phyloP scores from a whole-genome alignment of 352 stramenopile genomes.

The Phytopythium ostracodes region DNA sequence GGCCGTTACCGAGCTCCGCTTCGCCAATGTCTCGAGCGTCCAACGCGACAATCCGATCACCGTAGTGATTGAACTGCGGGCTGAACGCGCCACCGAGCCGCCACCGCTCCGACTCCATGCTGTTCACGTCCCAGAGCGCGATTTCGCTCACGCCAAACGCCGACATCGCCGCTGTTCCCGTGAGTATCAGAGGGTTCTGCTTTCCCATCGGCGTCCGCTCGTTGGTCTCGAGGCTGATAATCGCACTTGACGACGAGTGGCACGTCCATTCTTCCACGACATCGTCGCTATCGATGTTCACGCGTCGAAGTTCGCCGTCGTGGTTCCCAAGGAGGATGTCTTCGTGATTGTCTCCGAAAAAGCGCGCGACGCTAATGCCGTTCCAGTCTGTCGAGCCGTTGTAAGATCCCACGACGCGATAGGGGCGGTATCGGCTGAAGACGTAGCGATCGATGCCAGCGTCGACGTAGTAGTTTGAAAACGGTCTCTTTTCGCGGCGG shows the following conservation, averaged over 20 bases:
- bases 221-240: constrained; percentile 72
- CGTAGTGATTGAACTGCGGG: constrained; percentile 76
- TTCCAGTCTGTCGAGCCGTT: constrained; percentile 46
- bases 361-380: constrained; percentile 54
- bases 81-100: constrained; percentile 49
- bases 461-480: constrained; percentile 54
- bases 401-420: constrained; percentile 54
- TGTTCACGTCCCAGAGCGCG: constrained; percentile 67
- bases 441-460: constrained; percentile 73
- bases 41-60: constrained; percentile 65
- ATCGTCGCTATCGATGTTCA: constrained; percentile 61
- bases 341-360: constrained; percentile 56
- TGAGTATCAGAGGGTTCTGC: constrained; percentile 56
- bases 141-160: constrained; percentile 54
- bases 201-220: constrained; percentile 44
- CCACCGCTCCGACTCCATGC: constrained; percentile 61
- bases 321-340: constrained; percentile 75
- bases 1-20: constrained; percentile 18
- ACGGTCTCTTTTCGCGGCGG: constrained; percentile 30
- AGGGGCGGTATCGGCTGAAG: constrained; percentile 72
- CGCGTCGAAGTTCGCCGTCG: constrained; percentile 51
- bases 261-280: constrained; percentile 75
- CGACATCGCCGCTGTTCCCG: constrained; percentile 41
- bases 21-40: constrained; percentile 40
- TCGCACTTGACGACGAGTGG: constrained; percentile 61